Conservation (phyloP, 768 basidiomycete genomes). For the Lentinula aciculospora region DNA sequence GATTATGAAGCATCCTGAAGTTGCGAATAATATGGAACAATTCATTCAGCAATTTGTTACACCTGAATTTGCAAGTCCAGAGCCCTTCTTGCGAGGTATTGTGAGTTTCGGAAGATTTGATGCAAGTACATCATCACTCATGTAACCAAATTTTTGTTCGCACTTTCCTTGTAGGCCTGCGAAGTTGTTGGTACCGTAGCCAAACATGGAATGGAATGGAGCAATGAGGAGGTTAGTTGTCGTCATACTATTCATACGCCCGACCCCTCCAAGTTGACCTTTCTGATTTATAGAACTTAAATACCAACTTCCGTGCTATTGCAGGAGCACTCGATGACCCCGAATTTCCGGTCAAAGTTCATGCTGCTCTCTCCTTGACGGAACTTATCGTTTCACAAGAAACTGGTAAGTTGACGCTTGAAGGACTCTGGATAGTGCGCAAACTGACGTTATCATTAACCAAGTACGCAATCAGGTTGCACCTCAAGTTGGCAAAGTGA, state of each 20-base stretch:
- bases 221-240: conserved; percentile 48
- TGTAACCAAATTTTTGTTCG: no score
- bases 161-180: conserved; percentile 48
- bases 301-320: conserved; percentile 58
- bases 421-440: neutral
- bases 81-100: conserved; percentile 74
- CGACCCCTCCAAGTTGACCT: neutral
- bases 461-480: conserved; percentile 65
- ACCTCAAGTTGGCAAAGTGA: conserved; percentile 79
- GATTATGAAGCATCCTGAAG: conserved; percentile 82
- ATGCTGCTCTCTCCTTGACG: conserved; percentile 75
- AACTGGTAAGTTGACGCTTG: conserved; percentile 37
- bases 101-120: conserved; percentile 50
- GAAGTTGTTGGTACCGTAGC: conserved; percentile 75
- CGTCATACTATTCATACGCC: neutral
- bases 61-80: conserved; percentile 58
- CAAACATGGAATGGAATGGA: conserved; percentile 65
- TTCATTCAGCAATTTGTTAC: conserved; percentile 73
- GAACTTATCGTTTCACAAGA: conserved; percentile 66
- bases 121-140: no score
- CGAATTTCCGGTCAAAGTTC: conserved; percentile 79
- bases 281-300: conserved; percentile 43
- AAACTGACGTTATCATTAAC: neutral
- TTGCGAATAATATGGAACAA: conserved; percentile 69
- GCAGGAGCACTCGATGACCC: conserved; percentile 68